phyloP scores from a whole-genome alignment of 441 rosid genomes.

The Gossypium davidsonii region DNA sequence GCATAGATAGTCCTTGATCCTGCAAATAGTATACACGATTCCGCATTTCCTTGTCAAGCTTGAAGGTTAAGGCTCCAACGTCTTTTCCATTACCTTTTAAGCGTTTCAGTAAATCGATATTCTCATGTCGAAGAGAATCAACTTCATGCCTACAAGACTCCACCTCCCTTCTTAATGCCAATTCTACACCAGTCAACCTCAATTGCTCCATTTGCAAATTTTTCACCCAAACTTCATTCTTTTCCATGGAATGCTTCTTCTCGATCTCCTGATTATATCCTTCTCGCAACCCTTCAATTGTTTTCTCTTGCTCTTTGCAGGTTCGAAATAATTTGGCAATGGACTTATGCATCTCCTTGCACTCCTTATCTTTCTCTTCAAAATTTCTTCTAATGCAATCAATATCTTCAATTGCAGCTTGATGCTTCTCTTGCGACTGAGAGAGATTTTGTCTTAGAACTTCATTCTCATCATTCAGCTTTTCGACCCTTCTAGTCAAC shows the following conservation, averaged over 20 bases:
- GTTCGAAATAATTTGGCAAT: slow-evolving; percentile 59
- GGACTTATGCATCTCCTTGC: slow-evolving; percentile 81
- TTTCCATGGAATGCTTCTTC: slow-evolving; percentile 42
- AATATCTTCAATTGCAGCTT: slow-evolving; percentile 44
- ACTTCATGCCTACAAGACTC: slow-evolving; percentile 61
- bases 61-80: slow-evolving; percentile 45
- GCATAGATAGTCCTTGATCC: slow-evolving; percentile 65
- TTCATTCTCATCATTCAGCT: slow-evolving; percentile 45
- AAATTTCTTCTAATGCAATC: slow-evolving; percentile 55
- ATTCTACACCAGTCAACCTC: slow-evolving; percentile 77
- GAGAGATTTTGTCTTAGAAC: slow-evolving; percentile 44
- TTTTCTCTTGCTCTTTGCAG: slow-evolving; percentile 79
- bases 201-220: slow-evolving; percentile 73
- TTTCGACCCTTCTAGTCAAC: slow-evolving; percentile 48
- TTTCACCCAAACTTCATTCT: slow-evolving; percentile 38
- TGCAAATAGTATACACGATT: slow-evolving; percentile 59
- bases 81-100: slow-evolving; percentile 57
- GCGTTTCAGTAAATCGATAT: slow-evolving; percentile 62
- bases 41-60: slow-evolving; percentile 69
- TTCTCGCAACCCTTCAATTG: slow-evolving; percentile 67
- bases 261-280: slow-evolving; percentile 39
- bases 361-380: slow-evolving; percentile 83
- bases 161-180: slow-evolving; percentile 66
- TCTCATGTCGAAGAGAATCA: slow-evolving; percentile 81
- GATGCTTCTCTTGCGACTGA: slow-evolving; percentile 46